Conservation (phyloP, 106 monocot genomes). For the Hemerocallis citrina region DNA sequence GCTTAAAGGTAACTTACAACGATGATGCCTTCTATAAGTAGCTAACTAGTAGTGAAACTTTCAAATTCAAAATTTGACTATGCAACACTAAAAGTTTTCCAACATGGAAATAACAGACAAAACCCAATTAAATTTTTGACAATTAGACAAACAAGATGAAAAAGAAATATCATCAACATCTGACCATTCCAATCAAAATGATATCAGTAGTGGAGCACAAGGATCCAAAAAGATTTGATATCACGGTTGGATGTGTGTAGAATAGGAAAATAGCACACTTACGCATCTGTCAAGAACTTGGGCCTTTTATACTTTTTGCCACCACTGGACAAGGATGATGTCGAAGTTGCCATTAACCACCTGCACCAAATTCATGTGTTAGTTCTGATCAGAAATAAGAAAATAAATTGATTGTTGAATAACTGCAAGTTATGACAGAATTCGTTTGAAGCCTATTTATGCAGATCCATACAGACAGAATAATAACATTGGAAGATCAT, state of each 20-base stretch:
- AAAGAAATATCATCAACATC: too few relatives aligned
- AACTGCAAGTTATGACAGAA: background rate
- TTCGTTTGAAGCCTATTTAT: background rate
- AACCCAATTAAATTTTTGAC: too few relatives aligned
- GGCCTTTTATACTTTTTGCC: slow-evolving; percentile 5
- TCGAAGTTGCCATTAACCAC: background rate
- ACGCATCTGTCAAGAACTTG: slow-evolving; percentile 2
- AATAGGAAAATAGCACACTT: slow-evolving; percentile 1
- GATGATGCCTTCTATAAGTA: background rate
- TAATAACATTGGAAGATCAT: background rate
- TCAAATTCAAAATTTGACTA: too few relatives aligned
- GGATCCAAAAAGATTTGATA: too few relatives aligned
- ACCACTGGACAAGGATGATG: background rate
- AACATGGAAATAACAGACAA: too few relatives aligned
- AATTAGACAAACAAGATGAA: too few relatives aligned
- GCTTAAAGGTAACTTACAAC: too few relatives aligned
- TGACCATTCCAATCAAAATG: too few relatives aligned
- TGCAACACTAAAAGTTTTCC: too few relatives aligned
- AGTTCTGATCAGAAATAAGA: background rate
- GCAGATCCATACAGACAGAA: background rate
- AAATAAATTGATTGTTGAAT: background rate
- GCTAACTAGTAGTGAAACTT: too few relatives aligned
- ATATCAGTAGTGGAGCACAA: too few relatives aligned
- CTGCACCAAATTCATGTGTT: slow-evolving; percentile 1
- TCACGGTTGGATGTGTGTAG: too few relatives aligned